Base-by-base conservation (phyloP, 78 protist species). In the Blattamonas nauphoetae region DNA sequence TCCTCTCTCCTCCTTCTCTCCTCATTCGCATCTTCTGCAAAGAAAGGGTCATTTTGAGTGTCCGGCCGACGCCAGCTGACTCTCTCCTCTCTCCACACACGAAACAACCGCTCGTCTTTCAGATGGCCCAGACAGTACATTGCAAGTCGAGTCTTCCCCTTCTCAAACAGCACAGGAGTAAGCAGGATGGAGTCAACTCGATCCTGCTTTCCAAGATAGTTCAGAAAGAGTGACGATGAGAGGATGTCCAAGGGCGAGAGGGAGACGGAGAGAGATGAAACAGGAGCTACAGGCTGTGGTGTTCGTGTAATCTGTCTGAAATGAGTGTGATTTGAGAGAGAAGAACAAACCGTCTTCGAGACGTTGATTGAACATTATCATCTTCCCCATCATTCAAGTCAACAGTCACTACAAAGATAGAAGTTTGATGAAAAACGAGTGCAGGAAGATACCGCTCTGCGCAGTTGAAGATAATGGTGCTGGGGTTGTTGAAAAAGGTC, bases 91-190 rank as follows among this genome's bases (percentile, higher is more conserved):
- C 44, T 80, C 81, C 96, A 95, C 11, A 91, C 85, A 35, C 96
- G 81, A 77, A 92, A 45, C 21, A 98, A 91, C 1, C 99, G 78
- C 88, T 97, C 99, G 84, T 98, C 99, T 32, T 95, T 89, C 41
- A 97, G 83, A 87, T 91, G 86, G 5, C 99, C 99, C 0, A 98
- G 63, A 29, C 99, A 99, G 78, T 96, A 97, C 45, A 98, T 45
- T 1, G 98, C 98, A 0, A 98, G 38, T 34, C 94, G 88, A 1
- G 94, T 92, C 0, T 78, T 90, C 42, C 93, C 94, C 34, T 96
- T 96, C 0, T 43, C 44, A 1, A 96, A 1, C 41, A 95, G 88
- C 36, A 97, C n/a, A 1, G 99, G 99, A 1, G 34, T 32, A 0
- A 97, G 86, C 0, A 6, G 2, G 45, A 97, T 90, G 3, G 95